phyloP scores from a whole-genome alignment of 768 basidiomycete species.

The Boletus pseudo-olivaceus region DNA sequence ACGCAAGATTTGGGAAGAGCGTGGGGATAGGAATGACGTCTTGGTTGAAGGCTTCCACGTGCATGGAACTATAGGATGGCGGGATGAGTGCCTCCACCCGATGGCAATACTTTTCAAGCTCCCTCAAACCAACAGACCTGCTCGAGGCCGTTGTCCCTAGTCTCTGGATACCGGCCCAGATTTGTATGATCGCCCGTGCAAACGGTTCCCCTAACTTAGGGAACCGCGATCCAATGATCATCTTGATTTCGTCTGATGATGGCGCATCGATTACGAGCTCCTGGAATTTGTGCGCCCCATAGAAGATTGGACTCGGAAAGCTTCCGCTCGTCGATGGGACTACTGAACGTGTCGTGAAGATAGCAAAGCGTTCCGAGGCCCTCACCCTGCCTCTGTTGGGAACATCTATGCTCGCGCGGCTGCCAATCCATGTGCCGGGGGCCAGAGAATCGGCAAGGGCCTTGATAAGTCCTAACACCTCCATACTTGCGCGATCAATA shows the following conservation, averaged over 20 bases:
- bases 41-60: slow-evolving; percentile 28
- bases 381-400: slow-evolving; percentile 71
- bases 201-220: slow-evolving; percentile 51
- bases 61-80: slow-evolving; percentile 41
- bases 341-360: slow-evolving; percentile 87
- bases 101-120: slow-evolving; percentile 80
- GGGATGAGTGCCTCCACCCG: slow-evolving; percentile 66
- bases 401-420: slow-evolving; percentile 61
- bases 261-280: slow-evolving; percentile 67
- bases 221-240: slow-evolving; percentile 69
- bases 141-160: slow-evolving; percentile 51
- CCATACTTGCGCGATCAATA: slow-evolving; percentile 84
- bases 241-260: slow-evolving; percentile 58
- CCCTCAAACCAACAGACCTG: slow-evolving; percentile 68
- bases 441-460: slow-evolving; percentile 75
- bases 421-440: slow-evolving; percentile 72
- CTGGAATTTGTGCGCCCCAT: slow-evolving; percentile 80
- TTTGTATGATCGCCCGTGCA: slow-evolving; percentile 49
- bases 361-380: slow-evolving; percentile 74
- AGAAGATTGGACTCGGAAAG: slow-evolving; percentile 65
- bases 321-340: slow-evolving; percentile 42
- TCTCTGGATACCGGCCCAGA: slow-evolving; percentile 64
- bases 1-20: slow-evolving; percentile 63
- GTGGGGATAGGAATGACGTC: slow-evolving; percentile 35
- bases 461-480: slow-evolving; percentile 84